Evolutionary conservation across 148 eudicot genomes (phyloP), one percentile per base, ranked within the genome.

Genomic region (Pouteria glomerata): DNA sequence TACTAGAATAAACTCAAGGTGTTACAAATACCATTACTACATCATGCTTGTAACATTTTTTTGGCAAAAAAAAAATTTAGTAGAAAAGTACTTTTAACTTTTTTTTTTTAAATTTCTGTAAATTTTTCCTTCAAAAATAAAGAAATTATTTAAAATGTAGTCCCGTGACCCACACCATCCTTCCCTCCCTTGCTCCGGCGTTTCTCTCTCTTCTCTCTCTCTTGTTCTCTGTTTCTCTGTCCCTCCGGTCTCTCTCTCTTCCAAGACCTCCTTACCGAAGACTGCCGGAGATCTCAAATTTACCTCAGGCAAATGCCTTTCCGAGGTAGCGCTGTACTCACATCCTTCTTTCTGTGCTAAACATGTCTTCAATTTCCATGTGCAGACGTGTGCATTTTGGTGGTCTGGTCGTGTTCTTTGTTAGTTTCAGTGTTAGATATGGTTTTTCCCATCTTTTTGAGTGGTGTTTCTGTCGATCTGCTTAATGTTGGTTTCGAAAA

Each of bases 101-200:
- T 23, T 8, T 16, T 35, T 33, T 16, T 61, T 33, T 29, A 15
- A 14, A 27, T 58, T 48, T 29, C 3, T 41, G 42, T 11, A 1
- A 45, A 18, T 29, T 11, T 18, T 21, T 15, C 37, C 30, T 31
- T 11, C 39, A 33, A 47, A 8, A n/a, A 59, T 14, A 4, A 48
- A 26, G 29, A 31, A 37, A 5, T 33, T 45, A 33, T 42, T 76
- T 68, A 29, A 76, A 76, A 76, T 68, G 65, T 48, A 44, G 11
- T 69, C 82, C 77, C 79, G 83, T 79, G 81, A 79, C 81, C 76
- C 27, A 62, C 71, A 56, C 78, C 69, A 10, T 80, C 79, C 64
- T 52, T 59, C 76, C 72, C 77, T 76, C 60, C 74, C 68, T 71
- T 61, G 24, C 69, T 68, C 69, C 52, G 50, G 39, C 4, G 62